Percentiles rank a stretch among this genome's conserved stretches.
phyloP scores from a whole-genome alignment of 2,329 filamentous ascomycete species.

The Parasarocladium wereldwijsianum region DNA sequence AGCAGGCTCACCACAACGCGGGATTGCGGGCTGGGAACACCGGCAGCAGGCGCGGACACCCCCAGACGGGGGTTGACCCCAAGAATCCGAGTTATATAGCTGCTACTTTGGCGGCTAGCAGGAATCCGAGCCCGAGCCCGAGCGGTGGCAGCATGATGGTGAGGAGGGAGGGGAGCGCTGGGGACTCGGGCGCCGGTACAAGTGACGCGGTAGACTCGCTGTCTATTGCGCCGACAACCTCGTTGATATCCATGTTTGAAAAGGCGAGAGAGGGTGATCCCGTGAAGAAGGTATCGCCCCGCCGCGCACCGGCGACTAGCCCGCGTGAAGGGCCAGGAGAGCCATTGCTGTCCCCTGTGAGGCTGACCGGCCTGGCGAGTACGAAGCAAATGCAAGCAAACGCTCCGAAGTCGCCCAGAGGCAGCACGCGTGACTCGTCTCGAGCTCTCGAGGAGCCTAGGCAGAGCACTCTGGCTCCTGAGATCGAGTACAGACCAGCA shows the following conservation, averaged over 20 bases:
- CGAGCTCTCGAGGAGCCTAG: no score
- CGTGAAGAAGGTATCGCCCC: slow-evolving; percentile 17
- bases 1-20: no score
- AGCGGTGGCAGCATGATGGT: slow-evolving; percentile 10
- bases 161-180: slow-evolving; percentile 16
- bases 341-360: slow-evolving; percentile 2
- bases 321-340: slow-evolving; percentile 1
- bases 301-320: slow-evolving; percentile 8
- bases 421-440: no score
- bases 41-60: slow-evolving; percentile 6
- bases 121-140: slow-evolving; percentile 26
- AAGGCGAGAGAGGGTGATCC: slow-evolving; percentile 22
- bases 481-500: no score
- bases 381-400: not conserved
- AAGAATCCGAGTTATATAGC: slow-evolving; percentile 40
- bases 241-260: slow-evolving; percentile 58
- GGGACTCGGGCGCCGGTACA: slow-evolving; percentile 13
- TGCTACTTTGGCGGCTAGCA: slow-evolving; percentile 44
- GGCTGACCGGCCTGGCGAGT: slow-evolving; percentile 2
- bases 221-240: slow-evolving; percentile 45
- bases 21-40: slow-evolving; percentile 7
- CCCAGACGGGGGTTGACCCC: slow-evolving; percentile 14
- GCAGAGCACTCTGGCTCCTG: no score
- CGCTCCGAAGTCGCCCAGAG: no score
- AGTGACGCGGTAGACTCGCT: slow-evolving; percentile 29